Conservation (phyloP, 805 yeast genomes). For the Yarrowia divulgata region DNA sequence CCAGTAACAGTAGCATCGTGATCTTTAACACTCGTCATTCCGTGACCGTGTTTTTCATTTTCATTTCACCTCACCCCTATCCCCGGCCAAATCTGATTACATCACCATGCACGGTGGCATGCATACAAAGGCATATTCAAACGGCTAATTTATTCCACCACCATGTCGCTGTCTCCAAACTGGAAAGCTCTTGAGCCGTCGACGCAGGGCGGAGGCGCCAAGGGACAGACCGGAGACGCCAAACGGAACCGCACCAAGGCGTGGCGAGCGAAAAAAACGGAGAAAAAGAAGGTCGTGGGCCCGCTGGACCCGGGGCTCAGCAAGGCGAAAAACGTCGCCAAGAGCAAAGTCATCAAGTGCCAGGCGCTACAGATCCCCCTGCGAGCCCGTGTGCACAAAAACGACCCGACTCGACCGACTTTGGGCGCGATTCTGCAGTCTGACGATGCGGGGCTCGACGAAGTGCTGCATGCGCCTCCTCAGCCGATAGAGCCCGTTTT, state of each 20-base stretch:
- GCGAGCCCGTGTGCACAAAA: conserved; percentile 13
- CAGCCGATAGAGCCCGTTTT: conserved; percentile 24
- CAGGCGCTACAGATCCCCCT: conserved; percentile 32
- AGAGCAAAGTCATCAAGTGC: conserved; percentile 26
- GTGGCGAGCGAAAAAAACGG: conserved; percentile 23
- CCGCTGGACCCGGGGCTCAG: neutral
- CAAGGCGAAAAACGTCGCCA: conserved; percentile 15
- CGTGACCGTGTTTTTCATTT: too few relatives aligned
- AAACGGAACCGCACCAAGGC: conserved; percentile 34
- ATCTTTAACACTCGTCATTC: too few relatives aligned
- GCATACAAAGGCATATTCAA: neutral
- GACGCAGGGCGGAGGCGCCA: neutral
- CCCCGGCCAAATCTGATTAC: neutral
- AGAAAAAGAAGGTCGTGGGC: conserved; percentile 4
- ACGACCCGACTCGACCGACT: conserved; percentile 19
- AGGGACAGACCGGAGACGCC: conserved; percentile 13
- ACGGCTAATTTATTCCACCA: conserved; percentile 10
- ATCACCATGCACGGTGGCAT: conserved; percentile 19
- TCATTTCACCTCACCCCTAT: neutral
- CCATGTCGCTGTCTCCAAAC: conserved; percentile 17
- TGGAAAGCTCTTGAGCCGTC: conserved; percentile 16
- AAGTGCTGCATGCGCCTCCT: conserved; percentile 4
- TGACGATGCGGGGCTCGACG: conserved; percentile 18
- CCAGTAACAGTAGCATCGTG: too few relatives aligned
- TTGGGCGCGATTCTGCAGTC: conserved; percentile 16